These are phyloP conservation scores for Clathrus columnatus DNA, from an alignment of 768 basidiomycete species.

Conservation along the genomic window DNA sequence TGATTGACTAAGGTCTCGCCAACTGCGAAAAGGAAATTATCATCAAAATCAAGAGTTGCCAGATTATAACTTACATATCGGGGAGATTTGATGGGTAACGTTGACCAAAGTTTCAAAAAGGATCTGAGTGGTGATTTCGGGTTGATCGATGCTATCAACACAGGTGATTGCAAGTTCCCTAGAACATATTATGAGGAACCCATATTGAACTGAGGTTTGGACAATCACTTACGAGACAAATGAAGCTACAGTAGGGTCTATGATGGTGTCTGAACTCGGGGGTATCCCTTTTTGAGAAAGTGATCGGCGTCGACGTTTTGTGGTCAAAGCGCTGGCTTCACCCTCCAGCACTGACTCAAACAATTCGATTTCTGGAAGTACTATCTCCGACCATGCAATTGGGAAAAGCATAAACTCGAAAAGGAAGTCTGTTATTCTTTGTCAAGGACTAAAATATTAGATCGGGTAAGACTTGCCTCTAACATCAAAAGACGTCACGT, in stretches of 20 bases:
- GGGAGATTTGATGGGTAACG: background rate
- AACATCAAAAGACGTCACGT: conserved; percentile 4
- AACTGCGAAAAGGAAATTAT: conserved; percentile 15
- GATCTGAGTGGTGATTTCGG: background rate
- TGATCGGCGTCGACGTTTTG: background rate
- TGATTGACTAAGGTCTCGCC: background rate
- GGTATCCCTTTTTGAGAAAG: background rate
- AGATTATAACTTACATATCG: background rate
- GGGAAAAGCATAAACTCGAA: background rate
- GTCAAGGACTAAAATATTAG: background rate
- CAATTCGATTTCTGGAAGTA: background rate
- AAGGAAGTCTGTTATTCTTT: background rate
- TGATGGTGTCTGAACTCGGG: background rate
- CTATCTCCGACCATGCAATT: background rate
- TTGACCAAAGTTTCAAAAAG: conserved; percentile 1
- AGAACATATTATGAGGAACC: background rate
- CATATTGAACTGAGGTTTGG: background rate
- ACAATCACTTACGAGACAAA: background rate
- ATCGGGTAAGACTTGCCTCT: background rate
- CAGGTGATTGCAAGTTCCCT: background rate
- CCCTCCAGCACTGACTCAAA: background rate
- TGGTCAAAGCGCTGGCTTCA: no score
- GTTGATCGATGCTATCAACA: conserved; percentile 5
- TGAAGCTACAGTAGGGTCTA: background rate
- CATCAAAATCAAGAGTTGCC: conserved; percentile 9